A percentile compares a stretch with the other conserved stretches of the same genome.
These are phyloP conservation scores for Leonotis leonurus DNA, from an alignment of 257 asterid species.

Conservation along the genomic window DNA sequence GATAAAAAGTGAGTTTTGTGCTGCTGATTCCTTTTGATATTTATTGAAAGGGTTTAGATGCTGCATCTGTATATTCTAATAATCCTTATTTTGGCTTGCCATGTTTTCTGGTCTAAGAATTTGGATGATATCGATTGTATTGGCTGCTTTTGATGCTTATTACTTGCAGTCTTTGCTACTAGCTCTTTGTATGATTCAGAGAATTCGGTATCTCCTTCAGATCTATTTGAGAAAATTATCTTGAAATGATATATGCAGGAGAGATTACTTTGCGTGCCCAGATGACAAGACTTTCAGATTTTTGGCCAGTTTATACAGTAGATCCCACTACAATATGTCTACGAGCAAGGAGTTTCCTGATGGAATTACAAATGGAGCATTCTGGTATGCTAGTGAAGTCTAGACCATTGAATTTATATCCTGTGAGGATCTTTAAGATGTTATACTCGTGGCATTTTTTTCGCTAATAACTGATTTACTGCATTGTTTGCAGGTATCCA, in stretches of 20 bases:
- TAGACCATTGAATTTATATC: constrained; percentile 6
- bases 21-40: neutral
- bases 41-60: neutral
- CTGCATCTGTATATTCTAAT: neutral
- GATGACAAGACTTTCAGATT: constrained; percentile 75
- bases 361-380: constrained; percentile 92
- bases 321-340: constrained; percentile 88
- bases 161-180: neutral
- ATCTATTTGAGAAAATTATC: constrained; percentile 25
- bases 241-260: constrained; percentile 39
- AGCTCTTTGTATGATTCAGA: neutral
- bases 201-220: neutral
- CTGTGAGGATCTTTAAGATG: constrained; percentile 3
- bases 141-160: neutral
- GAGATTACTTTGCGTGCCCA: constrained; percentile 69
- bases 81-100: neutral
- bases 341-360: constrained; percentile 78
- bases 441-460: constrained; percentile 25
- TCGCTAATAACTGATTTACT: neutral
- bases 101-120: constrained; percentile 1
- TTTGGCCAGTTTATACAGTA: constrained; percentile 74
- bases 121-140: neutral
- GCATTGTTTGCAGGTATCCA: constrained; percentile 69
- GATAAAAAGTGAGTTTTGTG: constrained; percentile 53
- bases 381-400: constrained; percentile 51